Evolutionary conservation across 345 rosid genomes (phyloP), one percentile per base, ranked within the genome.

Genomic region (Hevea brasiliensis): DNA sequence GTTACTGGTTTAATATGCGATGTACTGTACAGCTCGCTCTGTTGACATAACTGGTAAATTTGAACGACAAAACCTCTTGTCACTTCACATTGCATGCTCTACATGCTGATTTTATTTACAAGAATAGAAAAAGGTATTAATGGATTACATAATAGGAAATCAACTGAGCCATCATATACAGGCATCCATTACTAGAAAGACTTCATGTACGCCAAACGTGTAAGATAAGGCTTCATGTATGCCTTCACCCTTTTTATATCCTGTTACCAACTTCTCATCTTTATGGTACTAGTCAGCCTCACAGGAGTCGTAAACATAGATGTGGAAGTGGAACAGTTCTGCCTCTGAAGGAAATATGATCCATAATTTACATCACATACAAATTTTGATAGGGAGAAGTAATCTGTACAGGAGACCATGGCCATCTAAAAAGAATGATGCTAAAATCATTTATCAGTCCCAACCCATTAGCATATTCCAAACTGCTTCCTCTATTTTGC

Each of bases 391-490:
- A 51, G 12, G 56, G 48, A 13, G 7, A 70, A 17, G 47, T 37
- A 63, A 6, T 54, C 57, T 50, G 47, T 37, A 51, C 44, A 48
- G 26, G 10, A 23, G 62, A 37, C 54, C 26, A 18, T 51, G 24
- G 51, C 51, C 21, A 50, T 32, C 37, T 17, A 45, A 6, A 24
- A 27, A 23, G 56, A 50, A 56, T 42, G 11, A 40, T 20, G 42
- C 17, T 72, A 35, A 35, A 65, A 24, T 58, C 40, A 32, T 27
- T 61, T 21, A 64, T 87, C 82, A 86, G 63, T 91, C 87, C 98
- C 98, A 89, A 57, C 98, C 99, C 97, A 92, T 91, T 72, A 95
- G 81, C 84, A 77, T 82, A 63, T 86, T 95, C 99, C 97, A 90
- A 15, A 89, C 98, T 81, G 80, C 83, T 82, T 83, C 88, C 90